These are phyloP conservation scores for Naematelia encephala DNA, from an alignment of 768 basidiomycete genomes.

Conservation along the genomic window DNA sequence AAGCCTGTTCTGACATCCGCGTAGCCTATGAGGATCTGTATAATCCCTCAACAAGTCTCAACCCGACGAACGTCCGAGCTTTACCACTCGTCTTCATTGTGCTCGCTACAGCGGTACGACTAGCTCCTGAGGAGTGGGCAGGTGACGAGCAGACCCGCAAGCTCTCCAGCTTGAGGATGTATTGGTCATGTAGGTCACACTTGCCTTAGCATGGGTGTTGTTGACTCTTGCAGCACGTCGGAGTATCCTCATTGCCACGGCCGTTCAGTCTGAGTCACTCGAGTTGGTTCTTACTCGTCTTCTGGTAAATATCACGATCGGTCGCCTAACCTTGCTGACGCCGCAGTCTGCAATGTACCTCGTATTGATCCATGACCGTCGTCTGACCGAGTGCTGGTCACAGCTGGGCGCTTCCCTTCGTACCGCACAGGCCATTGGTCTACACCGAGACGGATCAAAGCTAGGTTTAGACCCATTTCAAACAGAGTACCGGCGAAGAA, in stretches of 20 bases:
- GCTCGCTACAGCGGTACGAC: slow-evolving; percentile 75
- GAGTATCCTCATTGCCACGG: slow-evolving; percentile 83
- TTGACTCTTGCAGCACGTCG: slow-evolving; percentile 62
- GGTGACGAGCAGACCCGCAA: slow-evolving; percentile 73
- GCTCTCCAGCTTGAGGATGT: slow-evolving; percentile 80
- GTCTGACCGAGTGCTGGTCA: slow-evolving; percentile 92
- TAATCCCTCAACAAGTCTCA: slow-evolving; percentile 51
- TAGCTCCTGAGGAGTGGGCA: slow-evolving; percentile 79
- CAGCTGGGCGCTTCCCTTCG: slow-evolving; percentile 88
- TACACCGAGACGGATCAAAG: slow-evolving; percentile 82
- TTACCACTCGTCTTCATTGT: slow-evolving; percentile 91
- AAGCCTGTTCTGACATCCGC: not conserved
- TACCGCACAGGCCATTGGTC: slow-evolving; percentile 87
- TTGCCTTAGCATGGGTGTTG: not conserved
- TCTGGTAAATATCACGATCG: slow-evolving; percentile 54
- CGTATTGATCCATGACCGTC: slow-evolving; percentile 52
- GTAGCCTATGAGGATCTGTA: slow-evolving; percentile 60
- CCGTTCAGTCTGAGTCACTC: slow-evolving; percentile 86
- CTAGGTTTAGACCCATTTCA: slow-evolving; percentile 61
- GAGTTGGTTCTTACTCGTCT: slow-evolving; percentile 91
- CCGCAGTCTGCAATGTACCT: slow-evolving; percentile 65
- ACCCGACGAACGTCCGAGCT: slow-evolving; percentile 41
- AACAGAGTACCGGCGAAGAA: slow-evolving; percentile 81
- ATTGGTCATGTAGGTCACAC: slow-evolving; percentile 80
- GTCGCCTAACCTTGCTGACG: not conserved